Evolutionary conservation across 495 filamentous ascomycete species (phyloP).

Genomic region (Aspergillus olivimuriae): DNA sequence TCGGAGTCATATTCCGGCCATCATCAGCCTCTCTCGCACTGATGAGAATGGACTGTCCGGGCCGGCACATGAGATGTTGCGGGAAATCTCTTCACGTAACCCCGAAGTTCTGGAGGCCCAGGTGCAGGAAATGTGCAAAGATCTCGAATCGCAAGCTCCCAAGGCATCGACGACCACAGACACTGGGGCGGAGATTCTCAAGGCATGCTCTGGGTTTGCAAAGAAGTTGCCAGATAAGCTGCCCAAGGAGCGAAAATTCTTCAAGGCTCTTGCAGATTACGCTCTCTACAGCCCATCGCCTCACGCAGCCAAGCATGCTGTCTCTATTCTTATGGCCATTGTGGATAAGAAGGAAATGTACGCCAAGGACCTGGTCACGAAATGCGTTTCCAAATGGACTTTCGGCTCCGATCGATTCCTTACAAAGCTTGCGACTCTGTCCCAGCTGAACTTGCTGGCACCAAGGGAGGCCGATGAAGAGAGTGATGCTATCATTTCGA

Average conservation of each 20-base stretch:
- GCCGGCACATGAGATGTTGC: slow-evolving; percentile 83
- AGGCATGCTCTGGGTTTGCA: slow-evolving; percentile 86
- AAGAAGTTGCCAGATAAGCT: slow-evolving; percentile 78
- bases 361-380: slow-evolving; percentile 72
- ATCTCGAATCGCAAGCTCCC: slow-evolving; percentile 74
- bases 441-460: slow-evolving; percentile 75
- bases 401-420: slow-evolving; percentile 73
- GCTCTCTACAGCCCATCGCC: slow-evolving; percentile 76
- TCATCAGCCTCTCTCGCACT: slow-evolving; percentile 77
- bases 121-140: slow-evolving; percentile 83
- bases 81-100: slow-evolving; percentile 83
- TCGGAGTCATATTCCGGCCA: slow-evolving; percentile 82
- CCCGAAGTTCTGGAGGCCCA: slow-evolving; percentile 88
- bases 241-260: slow-evolving; percentile 77
- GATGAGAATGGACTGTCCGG: slow-evolving; percentile 70
- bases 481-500: slow-evolving; percentile 69
- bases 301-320: slow-evolving; percentile 84
- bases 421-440: slow-evolving; percentile 75
- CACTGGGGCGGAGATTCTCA: slow-evolving; percentile 73
- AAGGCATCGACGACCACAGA: slow-evolving; percentile 58
- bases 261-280: slow-evolving; percentile 71
- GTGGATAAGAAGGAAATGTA: slow-evolving; percentile 80
- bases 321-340: slow-evolving; percentile 78
- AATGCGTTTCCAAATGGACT: slow-evolving; percentile 66
- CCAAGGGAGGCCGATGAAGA: slow-evolving; percentile 66